These are phyloP conservation scores for Theileria sp. DNA, from an alignment of 169 alveolate species.

Conservation along the genomic window DNA sequence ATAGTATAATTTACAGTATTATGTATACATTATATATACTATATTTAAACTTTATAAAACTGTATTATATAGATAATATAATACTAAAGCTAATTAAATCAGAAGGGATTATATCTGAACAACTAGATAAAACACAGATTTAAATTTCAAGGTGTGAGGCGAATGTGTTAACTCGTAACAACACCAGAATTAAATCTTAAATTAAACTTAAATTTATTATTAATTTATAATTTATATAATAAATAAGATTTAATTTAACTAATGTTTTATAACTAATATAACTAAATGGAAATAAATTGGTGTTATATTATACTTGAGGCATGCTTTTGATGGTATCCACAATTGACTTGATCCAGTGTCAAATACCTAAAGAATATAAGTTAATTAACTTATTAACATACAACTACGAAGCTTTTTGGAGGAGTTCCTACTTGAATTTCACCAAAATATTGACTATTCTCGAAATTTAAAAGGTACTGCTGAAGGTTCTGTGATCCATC, in stretches of 20 bases:
- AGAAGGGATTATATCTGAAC: too few species aligned
- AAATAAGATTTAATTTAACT: neutral
- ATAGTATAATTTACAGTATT: slow-evolving; percentile 7
- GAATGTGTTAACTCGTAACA: neutral
- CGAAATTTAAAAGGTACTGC: slow-evolving; percentile 81
- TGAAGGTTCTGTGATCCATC: slow-evolving; percentile 19
- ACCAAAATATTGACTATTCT: slow-evolving; percentile 88
- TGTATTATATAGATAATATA: neutral
- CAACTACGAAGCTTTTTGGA: slow-evolving; percentile 82
- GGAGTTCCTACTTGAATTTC: slow-evolving; percentile 87
- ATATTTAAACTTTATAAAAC: neutral
- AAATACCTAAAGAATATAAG: slow-evolving; percentile 63
- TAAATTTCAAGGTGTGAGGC: neutral
- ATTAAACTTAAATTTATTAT: neutral
- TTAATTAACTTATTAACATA: slow-evolving; percentile 27
- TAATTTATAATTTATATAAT: neutral
- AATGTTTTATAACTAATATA: neutral
- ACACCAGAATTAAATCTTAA: neutral
- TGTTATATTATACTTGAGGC: slow-evolving; percentile 51
- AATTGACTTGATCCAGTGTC: slow-evolving; percentile 88
- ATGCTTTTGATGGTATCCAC: slow-evolving; percentile 85
- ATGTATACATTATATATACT: neutral
- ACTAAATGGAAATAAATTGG: neutral
- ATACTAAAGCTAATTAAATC: neutral
- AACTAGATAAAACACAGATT: neutral